Evolutionary conservation across 129 eudicot genomes (phyloP), one percentile per base, ranked within the genome.

Genomic region (Saussurea involucrata): DNA sequence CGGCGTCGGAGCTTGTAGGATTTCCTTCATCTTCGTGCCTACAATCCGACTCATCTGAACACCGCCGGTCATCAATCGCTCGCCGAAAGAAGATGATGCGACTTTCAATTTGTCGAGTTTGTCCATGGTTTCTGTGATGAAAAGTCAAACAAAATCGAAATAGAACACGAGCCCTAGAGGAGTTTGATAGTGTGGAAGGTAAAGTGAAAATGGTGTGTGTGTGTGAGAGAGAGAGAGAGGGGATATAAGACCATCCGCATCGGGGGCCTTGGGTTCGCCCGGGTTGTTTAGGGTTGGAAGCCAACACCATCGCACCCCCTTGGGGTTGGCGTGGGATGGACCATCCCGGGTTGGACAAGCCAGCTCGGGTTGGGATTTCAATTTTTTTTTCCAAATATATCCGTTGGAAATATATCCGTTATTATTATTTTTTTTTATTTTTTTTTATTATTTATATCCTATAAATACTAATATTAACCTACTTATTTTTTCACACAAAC

Each of bases 31-130:
- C 24, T 92, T 95, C 0, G 96, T 68, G 87, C 84, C 80, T 63
- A 93, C 80, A 5, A 84, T 28, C 6, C 92, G 84, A 63, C 86
- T 80, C 87, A 90, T 81, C 60, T 90, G 90, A 5, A 84, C 89
- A 42, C 91, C 84, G 76, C 89, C 83, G 15, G 90, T 84, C 73
- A 87, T 89, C 15, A 95, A 27, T 11, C 90, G 89, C 69, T 95
- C 97, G 25, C 88, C 86, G n/a, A 95, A 40, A 3, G 99, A 95
- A 0, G 97, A 92, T 9, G 97, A 92, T 8, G 97, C 97, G 3
- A 86, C 73, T 72, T 92, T 90, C 36, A 90, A 73, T 74, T 87
- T 92, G 25, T 95, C 99, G 0, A 81, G 84, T 37, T 81, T 81
- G 27, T 81, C 80, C 84, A 81, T 81, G 60, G 18, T 17, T 42